phyloP scores from a whole-genome alignment of 2,329 filamentous ascomycete genomes.

The Coniochaeta sp. region DNA sequence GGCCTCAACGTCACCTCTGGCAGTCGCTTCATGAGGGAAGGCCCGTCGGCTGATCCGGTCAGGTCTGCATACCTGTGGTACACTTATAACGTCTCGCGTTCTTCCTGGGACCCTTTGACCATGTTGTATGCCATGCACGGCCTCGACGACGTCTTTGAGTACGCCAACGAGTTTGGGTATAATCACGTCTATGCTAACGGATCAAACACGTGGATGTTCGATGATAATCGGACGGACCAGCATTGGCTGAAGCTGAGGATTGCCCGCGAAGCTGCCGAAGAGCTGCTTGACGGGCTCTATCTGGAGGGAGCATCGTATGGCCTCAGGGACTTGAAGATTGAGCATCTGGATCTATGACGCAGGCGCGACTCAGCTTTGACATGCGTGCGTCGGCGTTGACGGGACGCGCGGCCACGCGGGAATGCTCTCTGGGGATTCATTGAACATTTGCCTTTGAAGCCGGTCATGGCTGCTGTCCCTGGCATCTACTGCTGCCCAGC shows the following conservation, averaged over 20 bases:
- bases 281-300: slow-evolving; percentile 20
- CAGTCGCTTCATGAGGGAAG: slow-evolving; percentile 21
- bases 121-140: slow-evolving; percentile 30
- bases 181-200: slow-evolving; percentile 31
- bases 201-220: slow-evolving; percentile 33
- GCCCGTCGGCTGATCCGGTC: slow-evolving; percentile 24
- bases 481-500: not conserved
- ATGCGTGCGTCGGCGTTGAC: not conserved
- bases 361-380: not conserved
- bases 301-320: slow-evolving; percentile 14
- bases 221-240: slow-evolving; percentile 26
- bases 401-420: not conserved
- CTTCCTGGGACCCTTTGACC: slow-evolving; percentile 35
- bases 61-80: slow-evolving; percentile 32
- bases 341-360: not conserved
- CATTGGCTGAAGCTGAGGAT: slow-evolving; percentile 28
- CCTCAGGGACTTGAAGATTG: not conserved
- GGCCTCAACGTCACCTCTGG: slow-evolving; percentile 33
- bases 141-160: slow-evolving; percentile 25
- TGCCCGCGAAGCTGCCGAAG: slow-evolving; percentile 19
- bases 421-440: no score
- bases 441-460: no score
- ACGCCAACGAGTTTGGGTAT: slow-evolving; percentile 28
- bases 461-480: no score
- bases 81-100: slow-evolving; percentile 21